A percentile compares a stretch with the other conserved stretches of the same genome.
These are phyloP conservation scores for Amaranthus hypochondriacus DNA, from an alignment of 148 eudicot genomes.

Conservation along the genomic window DNA sequence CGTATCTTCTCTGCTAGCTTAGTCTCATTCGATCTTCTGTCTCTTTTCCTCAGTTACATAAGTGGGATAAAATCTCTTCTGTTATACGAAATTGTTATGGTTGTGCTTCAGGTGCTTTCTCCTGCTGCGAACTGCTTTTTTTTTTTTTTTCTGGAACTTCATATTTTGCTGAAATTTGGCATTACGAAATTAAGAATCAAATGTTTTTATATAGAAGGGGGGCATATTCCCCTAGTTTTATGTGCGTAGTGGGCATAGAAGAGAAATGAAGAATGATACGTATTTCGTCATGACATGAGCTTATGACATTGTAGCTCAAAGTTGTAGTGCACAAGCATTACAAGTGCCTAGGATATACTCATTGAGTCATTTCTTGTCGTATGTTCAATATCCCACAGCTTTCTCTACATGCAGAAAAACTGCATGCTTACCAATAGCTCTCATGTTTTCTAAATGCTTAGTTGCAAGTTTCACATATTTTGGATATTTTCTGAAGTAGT, in stretches of 20 bases:
- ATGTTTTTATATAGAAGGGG: not conserved
- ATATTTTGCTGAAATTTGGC: not conserved
- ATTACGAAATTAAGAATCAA: not conserved
- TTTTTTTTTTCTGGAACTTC: not conserved
- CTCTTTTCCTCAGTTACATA: not conserved
- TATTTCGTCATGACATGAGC: no score
- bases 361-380: not conserved
- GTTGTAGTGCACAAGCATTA: not conserved
- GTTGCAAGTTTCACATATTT: not conserved
- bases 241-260: not conserved
- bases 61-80: not conserved
- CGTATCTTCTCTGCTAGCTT: conserved; percentile 23
- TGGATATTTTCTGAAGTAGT: not conserved
- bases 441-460: not conserved
- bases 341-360: not conserved
- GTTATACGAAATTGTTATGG: not conserved
- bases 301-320: not conserved
- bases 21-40: not conserved
- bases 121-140: not conserved
- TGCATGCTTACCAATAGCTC: not conserved
- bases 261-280: not conserved
- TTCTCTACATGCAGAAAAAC: not conserved
- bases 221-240: not conserved
- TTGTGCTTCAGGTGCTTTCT: not conserved
- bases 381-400: not conserved